Evolutionary conservation across 129 eudicot genomes (phyloP).

Genomic region (Escallonia herrerae): DNA sequence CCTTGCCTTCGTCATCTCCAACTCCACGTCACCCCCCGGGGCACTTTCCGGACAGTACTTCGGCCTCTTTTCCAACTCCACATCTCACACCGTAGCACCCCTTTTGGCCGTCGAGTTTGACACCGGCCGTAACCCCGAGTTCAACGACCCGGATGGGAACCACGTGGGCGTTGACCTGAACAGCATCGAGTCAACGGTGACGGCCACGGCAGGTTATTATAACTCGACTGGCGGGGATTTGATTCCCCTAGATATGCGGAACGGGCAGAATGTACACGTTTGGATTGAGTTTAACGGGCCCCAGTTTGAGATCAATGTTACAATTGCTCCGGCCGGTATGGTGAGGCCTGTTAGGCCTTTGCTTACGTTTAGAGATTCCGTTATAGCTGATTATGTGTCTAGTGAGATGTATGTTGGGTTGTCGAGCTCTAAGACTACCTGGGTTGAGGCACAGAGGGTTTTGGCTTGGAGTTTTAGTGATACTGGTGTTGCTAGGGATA

Average conservation of each 20-base stretch:
- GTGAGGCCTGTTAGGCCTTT: slow-evolving; percentile 36
- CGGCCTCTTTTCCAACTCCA: slow-evolving; percentile 33
- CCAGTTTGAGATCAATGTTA: slow-evolving; percentile 45
- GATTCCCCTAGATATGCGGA: slow-evolving; percentile 38
- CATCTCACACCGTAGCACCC: slow-evolving; percentile 27
- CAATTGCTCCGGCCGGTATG: slow-evolving; percentile 58
- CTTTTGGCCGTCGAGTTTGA: slow-evolving; percentile 65
- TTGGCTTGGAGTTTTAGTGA: slow-evolving; percentile 81
- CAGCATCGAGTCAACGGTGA: slow-evolving; percentile 24
- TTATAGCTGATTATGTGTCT: slow-evolving; percentile 28
- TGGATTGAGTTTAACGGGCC: slow-evolving; percentile 72
- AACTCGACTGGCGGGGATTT: slow-evolving; percentile 16
- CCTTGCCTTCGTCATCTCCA: slow-evolving; percentile 48
- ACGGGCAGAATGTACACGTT: slow-evolving; percentile 60
- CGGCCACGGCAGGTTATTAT: slow-evolving; percentile 45
- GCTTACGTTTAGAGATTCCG: slow-evolving; percentile 20
- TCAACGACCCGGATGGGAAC: slow-evolving; percentile 48
- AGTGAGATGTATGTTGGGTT: slow-evolving; percentile 66
- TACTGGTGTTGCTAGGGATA: slow-evolving; percentile 41
- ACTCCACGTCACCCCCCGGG: slow-evolving; percentile 30
- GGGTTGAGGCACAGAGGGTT: slow-evolving; percentile 63
- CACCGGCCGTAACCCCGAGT: slow-evolving; percentile 45
- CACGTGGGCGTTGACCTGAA: slow-evolving; percentile 69
- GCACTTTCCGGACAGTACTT: slow-evolving; percentile 62
- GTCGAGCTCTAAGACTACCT: slow-evolving; percentile 47